Evolutionary conservation across 306 rosid species (phyloP).

Genomic region (Prunus persica): Prunus_persica_NCBIv2 NC_034009.1:20045001-20045500

Average conservation of each 20-base stretch:
- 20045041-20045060: too few relatives aligned
- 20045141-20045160: background rate
- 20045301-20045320: conserved; percentile 32
- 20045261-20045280: too few relatives aligned
- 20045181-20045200: background rate
- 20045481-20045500: conserved; percentile 29
- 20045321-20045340: conserved; percentile 24
- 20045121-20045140: too few relatives aligned
- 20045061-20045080: too few relatives aligned
- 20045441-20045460: conserved; percentile 30
- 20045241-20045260: background rate
- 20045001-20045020: too few relatives aligned
- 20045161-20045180: background rate
- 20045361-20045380: conserved; percentile 30
- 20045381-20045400: conserved; percentile 31
- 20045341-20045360: conserved; percentile 31
- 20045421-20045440: conserved; percentile 26
- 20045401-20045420: conserved; percentile 32
- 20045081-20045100: too few relatives aligned
- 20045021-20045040: too few relatives aligned
- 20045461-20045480: conserved; percentile 33
- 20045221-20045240: background rate
- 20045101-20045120: too few relatives aligned
- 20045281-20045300: conserved; percentile 4
- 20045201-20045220: background rate